A percentile compares a stretch with the other conserved stretches of the same genome.
Conservation (phyloP, 2,329 filamentous ascomycete species). For the Paradendryphiella salina region DNA sequence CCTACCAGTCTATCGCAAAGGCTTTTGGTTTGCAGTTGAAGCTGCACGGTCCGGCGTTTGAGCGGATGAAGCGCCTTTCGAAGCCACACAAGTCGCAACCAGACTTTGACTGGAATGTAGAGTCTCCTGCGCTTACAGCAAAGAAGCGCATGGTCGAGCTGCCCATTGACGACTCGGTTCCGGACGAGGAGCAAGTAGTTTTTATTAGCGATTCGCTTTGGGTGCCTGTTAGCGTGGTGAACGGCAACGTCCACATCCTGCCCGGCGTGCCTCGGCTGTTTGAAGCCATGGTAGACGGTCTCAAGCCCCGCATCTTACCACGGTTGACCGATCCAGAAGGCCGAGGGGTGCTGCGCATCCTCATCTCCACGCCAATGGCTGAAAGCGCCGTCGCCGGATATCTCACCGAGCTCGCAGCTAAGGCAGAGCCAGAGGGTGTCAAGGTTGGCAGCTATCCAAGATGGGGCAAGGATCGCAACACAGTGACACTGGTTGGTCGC, state of each 20-base stretch:
- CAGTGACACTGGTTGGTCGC: slow-evolving; percentile 81
- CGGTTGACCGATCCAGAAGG: slow-evolving; percentile 77
- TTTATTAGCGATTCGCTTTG: slow-evolving; percentile 82
- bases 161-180: slow-evolving; percentile 70
- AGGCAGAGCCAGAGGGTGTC: slow-evolving; percentile 73
- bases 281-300: slow-evolving; percentile 72
- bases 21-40: slow-evolving; percentile 78
- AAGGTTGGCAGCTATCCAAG: slow-evolving; percentile 96
- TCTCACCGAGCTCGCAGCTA: slow-evolving; percentile 75
- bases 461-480: slow-evolving; percentile 86
- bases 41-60: slow-evolving; percentile 75
- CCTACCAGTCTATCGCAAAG: slow-evolving; percentile 89
- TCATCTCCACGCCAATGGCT: slow-evolving; percentile 83
- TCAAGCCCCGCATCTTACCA: slow-evolving; percentile 72
- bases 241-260: slow-evolving; percentile 90
- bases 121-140: slow-evolving; percentile 75
- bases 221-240: slow-evolving; percentile 88
- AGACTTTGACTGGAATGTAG: slow-evolving; percentile 81
- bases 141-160: slow-evolving; percentile 90
- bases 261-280: slow-evolving; percentile 89
- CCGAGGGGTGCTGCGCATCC: slow-evolving; percentile 74
- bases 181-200: slow-evolving; percentile 71
- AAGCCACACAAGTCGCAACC: slow-evolving; percentile 72
- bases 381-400: slow-evolving; percentile 86
- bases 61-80: slow-evolving; percentile 81